Percentiles rank a stretch among this genome's conserved stretches.
Conservation (phyloP, 768 basidiomycete species). For the Daedaleopsis nitida region DNA sequence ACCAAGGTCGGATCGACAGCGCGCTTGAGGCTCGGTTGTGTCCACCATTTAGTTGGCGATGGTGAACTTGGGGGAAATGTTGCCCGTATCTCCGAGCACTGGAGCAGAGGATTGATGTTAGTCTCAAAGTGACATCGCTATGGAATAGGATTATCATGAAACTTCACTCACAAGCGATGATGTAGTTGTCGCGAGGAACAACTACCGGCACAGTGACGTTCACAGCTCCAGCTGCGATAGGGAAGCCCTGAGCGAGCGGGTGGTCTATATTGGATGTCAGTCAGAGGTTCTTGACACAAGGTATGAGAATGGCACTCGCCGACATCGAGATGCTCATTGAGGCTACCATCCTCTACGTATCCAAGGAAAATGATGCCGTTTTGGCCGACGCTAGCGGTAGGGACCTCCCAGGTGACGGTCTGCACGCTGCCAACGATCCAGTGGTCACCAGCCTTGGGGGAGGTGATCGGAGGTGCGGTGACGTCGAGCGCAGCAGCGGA, state of each 20-base stretch:
- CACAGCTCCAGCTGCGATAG: slow-evolving; percentile 38
- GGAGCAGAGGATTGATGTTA: background rate
- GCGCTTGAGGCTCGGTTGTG: too few relatives aligned
- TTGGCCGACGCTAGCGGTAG: slow-evolving; percentile 30
- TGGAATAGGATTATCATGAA: background rate
- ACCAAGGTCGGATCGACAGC: too few relatives aligned
- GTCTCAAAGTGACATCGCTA: background rate
- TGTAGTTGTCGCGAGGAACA: slow-evolving; percentile 39
- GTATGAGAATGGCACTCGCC: slow-evolving; percentile 36
- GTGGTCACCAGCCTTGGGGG: slow-evolving; percentile 32
- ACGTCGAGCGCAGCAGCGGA: slow-evolving; percentile 33
- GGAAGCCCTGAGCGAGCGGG: slow-evolving; percentile 45
- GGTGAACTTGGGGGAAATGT: slow-evolving; percentile 29
- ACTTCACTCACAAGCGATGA: slow-evolving; percentile 42
- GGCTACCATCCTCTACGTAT: slow-evolving; percentile 29
- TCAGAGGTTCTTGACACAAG: background rate
- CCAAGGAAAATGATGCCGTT: slow-evolving; percentile 51
- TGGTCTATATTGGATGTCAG: slow-evolving; percentile 31
- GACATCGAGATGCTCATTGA: slow-evolving; percentile 43
- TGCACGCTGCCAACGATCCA: slow-evolving; percentile 43
- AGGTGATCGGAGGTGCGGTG: slow-evolving; percentile 43
- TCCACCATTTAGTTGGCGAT: slow-evolving; percentile 19
- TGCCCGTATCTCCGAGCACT: slow-evolving; percentile 52
- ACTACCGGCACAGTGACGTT: slow-evolving; percentile 41
- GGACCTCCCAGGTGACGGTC: slow-evolving; percentile 47